Conservation (phyloP, 768 basidiomycete species). For the Lactarius psammicola region DNA sequence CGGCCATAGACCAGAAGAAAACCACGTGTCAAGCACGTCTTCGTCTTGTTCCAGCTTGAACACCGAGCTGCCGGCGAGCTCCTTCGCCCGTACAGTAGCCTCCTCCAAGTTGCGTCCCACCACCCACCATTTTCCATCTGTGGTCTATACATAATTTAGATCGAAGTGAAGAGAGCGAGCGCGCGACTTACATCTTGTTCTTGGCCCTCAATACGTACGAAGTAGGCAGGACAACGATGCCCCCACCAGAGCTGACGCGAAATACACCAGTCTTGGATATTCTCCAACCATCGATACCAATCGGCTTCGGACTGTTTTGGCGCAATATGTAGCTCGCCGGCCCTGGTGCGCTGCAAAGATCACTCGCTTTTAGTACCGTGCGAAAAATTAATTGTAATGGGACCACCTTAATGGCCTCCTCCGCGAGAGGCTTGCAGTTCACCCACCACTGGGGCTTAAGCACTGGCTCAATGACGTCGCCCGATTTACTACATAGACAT, state of each 20-base stretch:
- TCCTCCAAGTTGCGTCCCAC: slow-evolving; percentile 78
- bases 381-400: background rate
- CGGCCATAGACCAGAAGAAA: slow-evolving; percentile 96
- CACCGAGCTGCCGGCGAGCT: slow-evolving; percentile 59
- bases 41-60: slow-evolving; percentile 90
- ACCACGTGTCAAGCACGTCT: slow-evolving; percentile 99
- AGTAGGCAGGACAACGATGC: slow-evolving; percentile 93
- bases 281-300: slow-evolving; percentile 95
- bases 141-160: slow-evolving; percentile 40
- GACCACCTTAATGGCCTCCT: slow-evolving; percentile 79
- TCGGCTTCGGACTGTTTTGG: slow-evolving; percentile 89
- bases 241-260: slow-evolving; percentile 99
- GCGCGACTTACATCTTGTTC: slow-evolving; percentile 55
- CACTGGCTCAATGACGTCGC: slow-evolving; percentile 92
- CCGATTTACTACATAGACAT: slow-evolving; percentile 69
- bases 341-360: slow-evolving; percentile 67
- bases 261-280: slow-evolving; percentile 98
- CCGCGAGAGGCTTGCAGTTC: slow-evolving; percentile 84
- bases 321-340: slow-evolving; percentile 79
- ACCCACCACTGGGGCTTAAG: slow-evolving; percentile 99
- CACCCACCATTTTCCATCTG: slow-evolving; percentile 85
- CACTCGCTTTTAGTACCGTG: background rate
- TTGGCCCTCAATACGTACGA: slow-evolving; percentile 78
- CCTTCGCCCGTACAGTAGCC: slow-evolving; percentile 71
- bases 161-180: background rate